Percentiles rank a stretch among this genome's conserved stretches.
phyloP scores from a whole-genome alignment of 345 rosid species.

The Isatis tinctoria region DNA sequence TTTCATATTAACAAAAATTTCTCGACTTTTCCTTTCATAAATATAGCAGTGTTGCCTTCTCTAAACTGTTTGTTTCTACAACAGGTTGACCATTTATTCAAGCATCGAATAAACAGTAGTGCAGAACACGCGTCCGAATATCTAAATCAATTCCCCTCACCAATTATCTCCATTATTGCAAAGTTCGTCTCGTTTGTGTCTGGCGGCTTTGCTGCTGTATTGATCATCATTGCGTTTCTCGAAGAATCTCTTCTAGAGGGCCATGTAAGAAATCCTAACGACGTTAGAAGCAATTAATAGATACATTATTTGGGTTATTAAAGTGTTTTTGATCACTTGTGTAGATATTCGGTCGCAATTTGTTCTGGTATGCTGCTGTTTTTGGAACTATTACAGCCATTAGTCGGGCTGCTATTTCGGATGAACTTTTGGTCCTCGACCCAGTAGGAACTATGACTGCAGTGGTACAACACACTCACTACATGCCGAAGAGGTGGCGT shows the following conservation, averaged over 20 bases:
- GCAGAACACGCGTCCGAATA: slow-evolving; percentile 76
- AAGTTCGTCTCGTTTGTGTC: slow-evolving; percentile 93
- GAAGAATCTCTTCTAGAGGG: slow-evolving; percentile 99
- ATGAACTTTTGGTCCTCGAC: slow-evolving; percentile 82
- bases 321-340: slow-evolving; percentile 19
- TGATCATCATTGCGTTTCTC: slow-evolving; percentile 92
- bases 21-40: neutral
- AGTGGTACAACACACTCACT: slow-evolving; percentile 92
- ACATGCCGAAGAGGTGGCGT: slow-evolving; percentile 98
- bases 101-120: slow-evolving; percentile 93
- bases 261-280: slow-evolving; percentile 52
- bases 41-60: neutral
- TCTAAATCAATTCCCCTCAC: slow-evolving; percentile 89
- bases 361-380: slow-evolving; percentile 98
- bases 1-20: neutral
- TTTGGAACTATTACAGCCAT: slow-evolving; percentile 96
- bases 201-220: slow-evolving; percentile 96
- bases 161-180: slow-evolving; percentile 80
- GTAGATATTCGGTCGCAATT: slow-evolving; percentile 96
- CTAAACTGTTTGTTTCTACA: slow-evolving; percentile 13
- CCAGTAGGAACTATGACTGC: slow-evolving; percentile 85
- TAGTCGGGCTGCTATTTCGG: slow-evolving; percentile 90
- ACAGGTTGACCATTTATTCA: slow-evolving; percentile 98
- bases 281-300: neutral
- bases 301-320: slow-evolving; percentile 1